A percentile compares a stretch with the other conserved stretches of the same genome.
phyloP scores from a whole-genome alignment of 2,329 filamentous ascomycete species.

The Simplicillium sp. region DNA sequence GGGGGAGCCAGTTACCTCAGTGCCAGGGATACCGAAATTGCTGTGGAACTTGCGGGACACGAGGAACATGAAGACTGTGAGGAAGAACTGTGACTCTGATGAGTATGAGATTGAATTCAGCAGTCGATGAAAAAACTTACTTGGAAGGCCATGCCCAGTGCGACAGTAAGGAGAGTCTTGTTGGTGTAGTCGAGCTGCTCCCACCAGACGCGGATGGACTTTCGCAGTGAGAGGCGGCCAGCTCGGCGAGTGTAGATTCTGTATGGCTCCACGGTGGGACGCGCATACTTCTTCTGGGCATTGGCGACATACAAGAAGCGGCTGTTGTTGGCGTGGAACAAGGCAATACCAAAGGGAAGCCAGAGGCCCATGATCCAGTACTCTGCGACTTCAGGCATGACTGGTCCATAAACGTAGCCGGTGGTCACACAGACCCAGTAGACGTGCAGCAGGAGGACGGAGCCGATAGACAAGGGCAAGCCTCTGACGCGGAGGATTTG shows the following conservation, averaged over 20 bases:
- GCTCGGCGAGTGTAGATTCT: slow-evolving; percentile 10
- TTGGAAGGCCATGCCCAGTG: slow-evolving; percentile 45
- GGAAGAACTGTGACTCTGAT: slow-evolving; percentile 34
- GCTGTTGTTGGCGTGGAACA: slow-evolving; percentile 56
- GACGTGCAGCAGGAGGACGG: slow-evolving; percentile 28
- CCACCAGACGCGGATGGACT: slow-evolving; percentile 25
- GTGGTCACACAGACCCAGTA: slow-evolving; percentile 32
- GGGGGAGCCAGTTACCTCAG: slow-evolving; percentile 47
- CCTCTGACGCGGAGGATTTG: slow-evolving; percentile 30
- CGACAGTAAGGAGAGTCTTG: slow-evolving; percentile 40
- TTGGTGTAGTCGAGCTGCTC: slow-evolving; percentile 33
- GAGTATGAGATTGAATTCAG: neutral
- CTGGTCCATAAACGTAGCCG: slow-evolving; percentile 26
- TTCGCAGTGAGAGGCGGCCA: slow-evolving; percentile 11
- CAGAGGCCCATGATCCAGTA: slow-evolving; percentile 61
- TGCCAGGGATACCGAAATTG: slow-evolving; percentile 50
- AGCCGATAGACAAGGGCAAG: slow-evolving; percentile 27
- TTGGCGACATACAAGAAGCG: slow-evolving; percentile 50
- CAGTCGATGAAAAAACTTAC: slow-evolving; percentile 23
- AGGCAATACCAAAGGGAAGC: slow-evolving; percentile 53
- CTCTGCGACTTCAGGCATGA: slow-evolving; percentile 42
- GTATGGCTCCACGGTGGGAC: slow-evolving; percentile 7
- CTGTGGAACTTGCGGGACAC: slow-evolving; percentile 57
- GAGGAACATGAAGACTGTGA: slow-evolving; percentile 51
- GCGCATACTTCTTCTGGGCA: slow-evolving; percentile 36